A percentile compares a stretch with the other conserved stretches of the same genome.
Evolutionary conservation across 192 early-diverging fungal species (phyloP).

Genomic region (Coemansia sp.): DNA sequence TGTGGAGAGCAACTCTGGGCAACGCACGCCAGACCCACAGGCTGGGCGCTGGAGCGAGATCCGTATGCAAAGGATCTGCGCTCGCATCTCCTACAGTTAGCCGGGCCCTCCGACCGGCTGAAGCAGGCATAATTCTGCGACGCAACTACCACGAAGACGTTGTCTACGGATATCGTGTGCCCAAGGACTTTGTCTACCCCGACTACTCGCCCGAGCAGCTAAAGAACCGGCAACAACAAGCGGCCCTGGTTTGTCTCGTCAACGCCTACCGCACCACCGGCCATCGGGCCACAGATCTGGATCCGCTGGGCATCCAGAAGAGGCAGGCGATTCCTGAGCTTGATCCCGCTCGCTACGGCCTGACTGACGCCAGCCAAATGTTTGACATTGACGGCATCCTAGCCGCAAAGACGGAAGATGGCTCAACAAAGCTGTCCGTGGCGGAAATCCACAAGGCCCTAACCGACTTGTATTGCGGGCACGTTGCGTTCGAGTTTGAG

Average conservation of each 20-base stretch:
- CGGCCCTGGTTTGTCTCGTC: conserved; percentile 85
- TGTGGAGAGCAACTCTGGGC: conserved; percentile 5
- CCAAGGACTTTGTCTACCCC: conserved; percentile 65
- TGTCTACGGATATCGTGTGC: conserved; percentile 88
- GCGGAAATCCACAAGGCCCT: conserved; percentile 75
- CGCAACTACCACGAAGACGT: conserved; percentile 76
- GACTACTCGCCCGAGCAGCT: conserved; percentile 86
- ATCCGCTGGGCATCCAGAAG: conserved; percentile 77
- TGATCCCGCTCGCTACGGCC: conserved; percentile 82
- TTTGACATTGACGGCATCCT: conserved; percentile 81
- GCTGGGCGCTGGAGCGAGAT: background rate
- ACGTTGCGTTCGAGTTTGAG: conserved; percentile 94
- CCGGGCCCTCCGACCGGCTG: background rate
- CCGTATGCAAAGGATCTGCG: background rate
- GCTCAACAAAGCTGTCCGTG: conserved; percentile 61
- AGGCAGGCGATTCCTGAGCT: conserved; percentile 67
- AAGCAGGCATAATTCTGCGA: conserved; percentile 1
- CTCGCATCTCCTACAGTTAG: background rate
- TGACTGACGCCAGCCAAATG: conserved; percentile 58
- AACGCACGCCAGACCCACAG: conserved; percentile 7
- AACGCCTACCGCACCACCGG: conserved; percentile 79
- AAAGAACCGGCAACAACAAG: conserved; percentile 79
- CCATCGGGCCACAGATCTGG: conserved; percentile 82
- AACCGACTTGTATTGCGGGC: conserved; percentile 71
- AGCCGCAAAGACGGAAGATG: conserved; percentile 58